A percentile compares a stretch with the other conserved stretches of the same genome.
Conservation (phyloP, 169 alveolate genomes). For the Eimeria tenella region DNA sequence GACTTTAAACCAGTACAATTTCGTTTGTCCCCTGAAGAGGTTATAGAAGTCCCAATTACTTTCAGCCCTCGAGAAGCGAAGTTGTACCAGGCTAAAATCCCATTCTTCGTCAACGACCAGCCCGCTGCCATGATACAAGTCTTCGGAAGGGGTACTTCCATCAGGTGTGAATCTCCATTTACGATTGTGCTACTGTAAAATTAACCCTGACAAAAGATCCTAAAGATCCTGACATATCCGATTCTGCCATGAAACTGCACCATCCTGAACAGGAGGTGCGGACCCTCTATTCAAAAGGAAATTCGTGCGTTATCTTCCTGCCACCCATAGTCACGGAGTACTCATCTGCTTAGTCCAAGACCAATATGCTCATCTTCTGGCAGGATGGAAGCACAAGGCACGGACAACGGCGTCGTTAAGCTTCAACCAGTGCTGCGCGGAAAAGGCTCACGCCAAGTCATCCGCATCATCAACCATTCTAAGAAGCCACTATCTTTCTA, state of each 20-base stretch:
- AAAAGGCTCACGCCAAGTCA: slow-evolving; percentile 29
- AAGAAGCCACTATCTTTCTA: slow-evolving; percentile 36
- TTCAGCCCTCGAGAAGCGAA: slow-evolving; percentile 93
- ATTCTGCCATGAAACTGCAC: too few relatives aligned
- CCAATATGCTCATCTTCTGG: not conserved
- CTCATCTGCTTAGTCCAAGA: too few relatives aligned
- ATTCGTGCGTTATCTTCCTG: too few relatives aligned
- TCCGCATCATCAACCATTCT: slow-evolving; percentile 54
- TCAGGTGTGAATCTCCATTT: not conserved
- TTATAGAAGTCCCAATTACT: slow-evolving; percentile 90
- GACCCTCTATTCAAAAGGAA: too few relatives aligned
- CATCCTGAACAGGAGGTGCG: too few relatives aligned
- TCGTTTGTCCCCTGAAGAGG: slow-evolving; percentile 86
- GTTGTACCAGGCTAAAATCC: slow-evolving; percentile 89
- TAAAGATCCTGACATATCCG: too few relatives aligned
- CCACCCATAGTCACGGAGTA: too few relatives aligned
- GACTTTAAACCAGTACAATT: slow-evolving; percentile 83
- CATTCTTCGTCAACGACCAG: slow-evolving; percentile 89
- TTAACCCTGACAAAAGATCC: too few relatives aligned
- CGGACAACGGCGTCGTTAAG: slow-evolving; percentile 20
- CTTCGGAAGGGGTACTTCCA: slow-evolving; percentile 48
- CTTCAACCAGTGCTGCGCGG: slow-evolving; percentile 71
- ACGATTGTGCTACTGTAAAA: too few relatives aligned
- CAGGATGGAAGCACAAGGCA: slow-evolving; percentile 50
- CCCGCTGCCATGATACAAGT: slow-evolving; percentile 37